These are phyloP conservation scores for Rhododendron griersonianum DNA, from an alignment of 148 eudicot genomes.

Conservation along the genomic window DNA sequence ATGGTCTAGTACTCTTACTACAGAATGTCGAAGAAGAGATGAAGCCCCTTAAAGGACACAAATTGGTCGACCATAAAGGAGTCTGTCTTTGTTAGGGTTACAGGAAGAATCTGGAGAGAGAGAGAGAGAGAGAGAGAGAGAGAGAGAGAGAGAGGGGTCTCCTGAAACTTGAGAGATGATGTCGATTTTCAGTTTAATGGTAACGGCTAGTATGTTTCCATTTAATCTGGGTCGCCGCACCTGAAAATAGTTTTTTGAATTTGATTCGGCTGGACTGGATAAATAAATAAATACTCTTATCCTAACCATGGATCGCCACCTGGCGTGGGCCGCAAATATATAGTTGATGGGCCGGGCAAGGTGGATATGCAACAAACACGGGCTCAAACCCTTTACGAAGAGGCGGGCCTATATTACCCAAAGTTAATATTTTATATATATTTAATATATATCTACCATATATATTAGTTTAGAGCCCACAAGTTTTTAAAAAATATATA, in stretches of 20 bases:
- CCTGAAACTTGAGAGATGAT: background rate
- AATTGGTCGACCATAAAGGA: background rate
- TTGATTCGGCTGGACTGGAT: background rate
- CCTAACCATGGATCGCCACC: background rate
- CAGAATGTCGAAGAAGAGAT: background rate
- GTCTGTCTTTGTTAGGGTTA: background rate
- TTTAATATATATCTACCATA: too few relatives aligned
- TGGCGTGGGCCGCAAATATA: background rate
- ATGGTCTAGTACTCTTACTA: background rate
- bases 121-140: background rate
- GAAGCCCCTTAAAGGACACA: background rate
- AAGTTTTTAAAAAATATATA: too few relatives aligned
- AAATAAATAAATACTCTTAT: background rate
- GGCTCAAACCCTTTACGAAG: background rate
- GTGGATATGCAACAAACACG: background rate
- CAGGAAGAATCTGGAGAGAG: background rate
- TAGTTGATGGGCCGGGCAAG: background rate
- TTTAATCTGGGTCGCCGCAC: background rate
- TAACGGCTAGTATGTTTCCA: slow-evolving; percentile 13
- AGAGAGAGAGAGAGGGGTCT: background rate
- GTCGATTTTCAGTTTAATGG: background rate
- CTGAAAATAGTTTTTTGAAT: background rate
- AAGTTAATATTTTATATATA: too few relatives aligned
- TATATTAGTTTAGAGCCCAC: too few relatives aligned
- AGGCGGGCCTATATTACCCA: background rate